These are phyloP conservation scores for Puccinia polysora DNA, from an alignment of 1,284 basidiomycete genomes.

Conservation along the genomic window DNA sequence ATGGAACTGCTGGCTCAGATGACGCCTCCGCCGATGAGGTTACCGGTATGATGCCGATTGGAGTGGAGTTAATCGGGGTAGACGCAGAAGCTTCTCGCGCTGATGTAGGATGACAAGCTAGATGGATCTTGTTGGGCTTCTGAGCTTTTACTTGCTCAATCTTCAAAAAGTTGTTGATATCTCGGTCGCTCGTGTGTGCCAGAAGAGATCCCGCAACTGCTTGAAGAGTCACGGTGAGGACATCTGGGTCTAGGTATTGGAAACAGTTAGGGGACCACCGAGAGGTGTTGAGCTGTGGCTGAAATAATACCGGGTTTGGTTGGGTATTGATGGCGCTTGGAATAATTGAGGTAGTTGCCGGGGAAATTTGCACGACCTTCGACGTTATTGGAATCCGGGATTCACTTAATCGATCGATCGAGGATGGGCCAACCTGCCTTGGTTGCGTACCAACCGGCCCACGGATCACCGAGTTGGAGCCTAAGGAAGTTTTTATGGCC, in stretches of 20 bases:
- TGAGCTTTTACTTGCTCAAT: conserved; percentile 5
- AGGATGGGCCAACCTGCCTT: neutral
- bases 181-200: neutral
- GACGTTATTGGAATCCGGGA: neutral
- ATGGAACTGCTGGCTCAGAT: neutral
- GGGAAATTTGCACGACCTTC: neutral
- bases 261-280: neutral
- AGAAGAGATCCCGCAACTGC: conserved; percentile 4
- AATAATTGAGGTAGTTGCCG: neutral
- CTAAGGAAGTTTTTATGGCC: neutral
- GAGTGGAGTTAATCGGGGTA: neutral
- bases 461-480: neutral
- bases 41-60: too few relatives aligned
- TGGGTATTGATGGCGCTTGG: neutral
- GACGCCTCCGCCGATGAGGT: too few relatives aligned
- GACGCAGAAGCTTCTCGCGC: neutral
- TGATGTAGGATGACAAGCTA: neutral
- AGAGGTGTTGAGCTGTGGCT: neutral
- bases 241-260: neutral
- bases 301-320: neutral
- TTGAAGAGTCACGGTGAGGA: conserved; percentile 1
- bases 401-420: neutral
- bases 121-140: neutral
- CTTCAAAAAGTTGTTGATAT: conserved; percentile 17
- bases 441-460: neutral